Evolutionary conservation across 768 basidiomycete species (phyloP).

Genomic region (Podaxis rugospora): DNA sequence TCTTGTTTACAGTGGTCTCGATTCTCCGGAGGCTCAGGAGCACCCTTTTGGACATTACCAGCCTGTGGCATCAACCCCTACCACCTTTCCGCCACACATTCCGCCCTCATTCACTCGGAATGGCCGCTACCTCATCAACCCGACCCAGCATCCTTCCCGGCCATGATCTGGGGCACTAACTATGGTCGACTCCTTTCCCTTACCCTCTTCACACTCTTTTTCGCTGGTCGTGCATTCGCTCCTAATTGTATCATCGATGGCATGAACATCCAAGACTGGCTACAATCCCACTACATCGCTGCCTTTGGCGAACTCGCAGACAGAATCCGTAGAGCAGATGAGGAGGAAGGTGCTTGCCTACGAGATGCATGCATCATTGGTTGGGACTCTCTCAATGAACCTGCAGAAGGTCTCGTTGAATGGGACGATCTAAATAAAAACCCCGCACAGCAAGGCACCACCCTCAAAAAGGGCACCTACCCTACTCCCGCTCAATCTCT

Average conservation of each 20-base stretch:
- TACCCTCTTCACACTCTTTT: conserved; percentile 94
- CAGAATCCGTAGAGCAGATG: conserved; percentile 43
- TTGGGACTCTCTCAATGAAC: conserved; percentile 97
- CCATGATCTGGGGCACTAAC: conserved; percentile 98
- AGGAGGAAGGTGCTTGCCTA: conserved; percentile 58
- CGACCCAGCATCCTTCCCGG: conserved; percentile 72
- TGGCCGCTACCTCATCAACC: conserved; percentile 63
- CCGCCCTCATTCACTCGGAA: conserved; percentile 86
- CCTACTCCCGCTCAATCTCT: conserved; percentile 85
- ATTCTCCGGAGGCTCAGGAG: conserved; percentile 91
- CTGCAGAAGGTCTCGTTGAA: conserved; percentile 73
- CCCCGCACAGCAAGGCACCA: conserved; percentile 63
- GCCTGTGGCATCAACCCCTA: conserved; percentile 90
- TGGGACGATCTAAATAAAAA: conserved; percentile 65
- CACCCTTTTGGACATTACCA: conserved; percentile 88
- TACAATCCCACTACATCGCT: conserved; percentile 71
- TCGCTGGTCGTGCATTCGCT: conserved; percentile 84
- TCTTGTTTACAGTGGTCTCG: conserved; percentile 76
- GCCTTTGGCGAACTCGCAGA: conserved; percentile 77
- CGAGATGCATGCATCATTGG: conserved; percentile 89
- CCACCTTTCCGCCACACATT: conserved; percentile 79
- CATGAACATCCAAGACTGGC: conserved; percentile 87
- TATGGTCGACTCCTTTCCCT: conserved; percentile 85
- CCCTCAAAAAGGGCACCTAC: conserved; percentile 79
- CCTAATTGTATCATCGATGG: conserved; percentile 90